Percentiles rank a stretch among this genome's conserved stretches.
These are phyloP conservation scores for Ceratonia siliqua DNA, from an alignment of 306 rosid species.

Conservation along the genomic window DNA sequence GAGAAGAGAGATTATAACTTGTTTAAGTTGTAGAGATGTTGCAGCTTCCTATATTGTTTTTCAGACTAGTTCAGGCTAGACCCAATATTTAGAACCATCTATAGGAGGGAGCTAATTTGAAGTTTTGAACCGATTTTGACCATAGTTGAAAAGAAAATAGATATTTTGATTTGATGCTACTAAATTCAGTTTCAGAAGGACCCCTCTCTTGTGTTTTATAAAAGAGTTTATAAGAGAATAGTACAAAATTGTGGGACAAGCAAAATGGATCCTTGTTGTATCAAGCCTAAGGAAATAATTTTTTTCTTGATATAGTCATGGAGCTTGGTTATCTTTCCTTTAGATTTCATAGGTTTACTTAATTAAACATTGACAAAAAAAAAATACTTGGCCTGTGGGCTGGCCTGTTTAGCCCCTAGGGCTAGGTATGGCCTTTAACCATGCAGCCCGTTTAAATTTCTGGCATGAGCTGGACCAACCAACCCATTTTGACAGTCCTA, in stretches of 20 bases:
- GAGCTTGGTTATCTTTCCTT: background rate
- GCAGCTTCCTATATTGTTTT: no score
- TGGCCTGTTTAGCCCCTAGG: background rate
- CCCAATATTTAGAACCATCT: no score
- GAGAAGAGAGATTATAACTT: no score
- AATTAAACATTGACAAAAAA: background rate
- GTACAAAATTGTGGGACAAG: background rate
- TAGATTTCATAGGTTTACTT: background rate
- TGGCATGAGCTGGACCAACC: no score
- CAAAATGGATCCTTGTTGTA: background rate
- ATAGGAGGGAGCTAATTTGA: no score
- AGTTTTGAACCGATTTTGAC: background rate
- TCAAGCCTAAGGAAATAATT: background rate
- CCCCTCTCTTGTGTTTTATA: background rate
- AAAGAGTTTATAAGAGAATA: background rate
- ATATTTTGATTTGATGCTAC: background rate
- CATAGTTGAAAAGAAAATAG: no score
- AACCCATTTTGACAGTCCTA: no score
- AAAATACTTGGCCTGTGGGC: background rate
- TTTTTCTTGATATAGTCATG: background rate
- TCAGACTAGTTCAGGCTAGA: no score
- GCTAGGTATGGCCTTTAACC: background rate
- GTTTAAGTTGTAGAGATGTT: no score
- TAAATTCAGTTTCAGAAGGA: background rate
- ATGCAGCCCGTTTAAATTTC: no score